phyloP scores from a whole-genome alignment of 2,329 filamentous ascomycete genomes.

The Talaromyces amestolkiae region DNA sequence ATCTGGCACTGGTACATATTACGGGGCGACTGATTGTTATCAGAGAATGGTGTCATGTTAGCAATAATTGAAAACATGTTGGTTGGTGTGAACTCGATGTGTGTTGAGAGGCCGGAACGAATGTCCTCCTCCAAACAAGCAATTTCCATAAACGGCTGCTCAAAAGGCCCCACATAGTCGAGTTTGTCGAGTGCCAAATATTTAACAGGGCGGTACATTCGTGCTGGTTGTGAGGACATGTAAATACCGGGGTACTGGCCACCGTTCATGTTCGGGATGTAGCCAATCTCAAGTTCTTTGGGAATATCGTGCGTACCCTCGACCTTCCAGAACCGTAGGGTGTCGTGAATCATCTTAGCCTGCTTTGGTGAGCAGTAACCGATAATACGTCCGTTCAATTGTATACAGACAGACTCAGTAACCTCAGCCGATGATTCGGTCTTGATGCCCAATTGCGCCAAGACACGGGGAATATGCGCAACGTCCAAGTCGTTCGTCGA shows the following conservation, averaged over 20 bases:
- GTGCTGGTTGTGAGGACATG: conserved; percentile 79
- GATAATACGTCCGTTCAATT: conserved; percentile 84
- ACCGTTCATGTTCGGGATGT: conserved; percentile 79
- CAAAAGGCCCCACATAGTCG: conserved; percentile 87
- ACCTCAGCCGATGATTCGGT: conserved; percentile 73
- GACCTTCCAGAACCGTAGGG: conserved; percentile 92
- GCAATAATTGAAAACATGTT: conserved; percentile 97
- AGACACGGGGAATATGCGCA: conserved; percentile 69
- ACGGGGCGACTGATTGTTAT: conserved; percentile 96
- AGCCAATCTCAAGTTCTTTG: conserved; percentile 82
- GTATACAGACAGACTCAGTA: conserved; percentile 80
- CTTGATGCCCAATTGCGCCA: conserved; percentile 76
- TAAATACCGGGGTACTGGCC: conserved; percentile 97
- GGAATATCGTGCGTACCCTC: conserved; percentile 79
- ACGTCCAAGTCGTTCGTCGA: conserved; percentile 73
- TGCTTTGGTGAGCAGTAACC: conserved; percentile 87
- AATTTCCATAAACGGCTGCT: conserved; percentile 98
- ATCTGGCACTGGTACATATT: conserved; percentile 99
- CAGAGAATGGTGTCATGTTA: conserved; percentile 98
- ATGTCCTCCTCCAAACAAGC: conserved; percentile 87
- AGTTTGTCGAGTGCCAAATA: conserved; percentile 82
- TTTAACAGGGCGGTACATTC: conserved; percentile 89
- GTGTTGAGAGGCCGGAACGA: conserved; percentile 81
- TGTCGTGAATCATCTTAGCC: conserved; percentile 77
- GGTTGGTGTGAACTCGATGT: conserved; percentile 90